These are phyloP conservation scores for Juncus effusus DNA, from an alignment of 176 grass and related monocot genomes.

Conservation along the genomic window DNA sequence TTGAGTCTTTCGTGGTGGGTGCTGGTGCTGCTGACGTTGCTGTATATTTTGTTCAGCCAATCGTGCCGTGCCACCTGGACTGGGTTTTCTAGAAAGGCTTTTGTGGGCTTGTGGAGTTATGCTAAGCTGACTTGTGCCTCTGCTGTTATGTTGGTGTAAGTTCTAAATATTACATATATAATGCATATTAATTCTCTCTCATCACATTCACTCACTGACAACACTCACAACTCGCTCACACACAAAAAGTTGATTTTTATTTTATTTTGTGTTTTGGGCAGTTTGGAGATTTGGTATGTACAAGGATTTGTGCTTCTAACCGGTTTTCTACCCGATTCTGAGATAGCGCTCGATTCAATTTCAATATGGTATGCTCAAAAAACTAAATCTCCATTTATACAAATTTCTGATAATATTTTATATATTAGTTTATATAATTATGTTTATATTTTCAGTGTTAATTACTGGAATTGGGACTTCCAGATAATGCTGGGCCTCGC, in stretches of 20 bases:
- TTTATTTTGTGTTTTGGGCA: conserved; percentile 28
- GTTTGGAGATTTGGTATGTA: conserved; percentile 81
- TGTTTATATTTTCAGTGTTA: conserved; percentile 38
- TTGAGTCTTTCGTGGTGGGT: conserved; percentile 29
- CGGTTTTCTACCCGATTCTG: conserved; percentile 59
- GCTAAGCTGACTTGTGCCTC: conserved; percentile 49
- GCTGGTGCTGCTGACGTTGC: conserved; percentile 8
- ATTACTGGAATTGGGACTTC: conserved; percentile 92
- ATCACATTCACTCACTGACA: no score
- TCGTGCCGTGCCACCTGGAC: conserved; percentile 29
- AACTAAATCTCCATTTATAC: neutral
- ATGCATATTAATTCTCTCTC: no score
- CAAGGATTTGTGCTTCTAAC: conserved; percentile 73
- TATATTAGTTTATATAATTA: neutral
- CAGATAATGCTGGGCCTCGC: conserved; percentile 76
- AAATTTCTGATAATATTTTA: no score
- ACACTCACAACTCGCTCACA: neutral
- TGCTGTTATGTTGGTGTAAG: conserved; percentile 65
- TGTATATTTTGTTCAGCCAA: conserved; percentile 23
- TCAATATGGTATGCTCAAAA: conserved; percentile 52
- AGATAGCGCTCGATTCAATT: conserved; percentile 65
- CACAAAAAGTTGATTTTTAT: neutral
- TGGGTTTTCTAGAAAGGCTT: conserved; percentile 29
- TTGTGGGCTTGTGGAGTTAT: conserved; percentile 26
- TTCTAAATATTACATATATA: neutral